A percentile compares a stretch with the other conserved stretches of the same genome.
Evolutionary conservation across 2,329 filamentous ascomycete species (phyloP).

Genomic region (Talaromyces sp.): DNA sequence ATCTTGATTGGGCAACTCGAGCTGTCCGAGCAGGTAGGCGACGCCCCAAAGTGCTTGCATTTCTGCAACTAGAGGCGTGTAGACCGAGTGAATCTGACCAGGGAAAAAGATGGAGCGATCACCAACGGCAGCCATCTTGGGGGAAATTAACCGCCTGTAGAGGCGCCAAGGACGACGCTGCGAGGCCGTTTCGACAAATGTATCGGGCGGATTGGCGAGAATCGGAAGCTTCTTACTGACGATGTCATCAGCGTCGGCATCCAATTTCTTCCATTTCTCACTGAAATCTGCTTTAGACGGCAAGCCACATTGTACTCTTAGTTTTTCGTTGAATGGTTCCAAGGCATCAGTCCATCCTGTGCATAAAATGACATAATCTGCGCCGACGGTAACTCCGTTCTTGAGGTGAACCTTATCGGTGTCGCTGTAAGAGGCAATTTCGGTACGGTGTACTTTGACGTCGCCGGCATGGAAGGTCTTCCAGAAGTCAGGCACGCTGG

Average conservation of each 20-base stretch:
- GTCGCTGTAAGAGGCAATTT: not conserved
- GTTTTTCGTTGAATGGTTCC: not conserved
- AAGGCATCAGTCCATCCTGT: not conserved
- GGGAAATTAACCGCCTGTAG: conserved; percentile 7
- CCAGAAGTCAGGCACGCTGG: conserved; percentile 5
- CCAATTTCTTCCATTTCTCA: not conserved
- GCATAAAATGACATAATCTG: not conserved
- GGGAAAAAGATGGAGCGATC: conserved; percentile 3
- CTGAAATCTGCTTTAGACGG: not conserved
- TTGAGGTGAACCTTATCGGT: not conserved
- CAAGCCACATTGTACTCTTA: not conserved
- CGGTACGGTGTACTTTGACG: not conserved
- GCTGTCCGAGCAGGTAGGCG: not conserved
- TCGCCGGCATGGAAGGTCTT: conserved; percentile 3
- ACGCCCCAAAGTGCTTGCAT: conserved; percentile 4
- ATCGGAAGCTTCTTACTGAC: not conserved
- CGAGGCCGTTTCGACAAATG: not conserved
- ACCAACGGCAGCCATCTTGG: not conserved
- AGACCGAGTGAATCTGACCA: not conserved
- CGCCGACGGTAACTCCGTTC: not conserved
- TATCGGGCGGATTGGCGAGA: conserved; percentile 1
- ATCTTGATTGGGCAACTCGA: not conserved
- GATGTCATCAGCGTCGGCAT: not conserved
- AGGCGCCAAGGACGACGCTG: conserved; percentile 3
- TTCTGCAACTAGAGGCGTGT: conserved; percentile 3